Conservation (phyloP, 805 yeast genomes). For the Saturnispora besseyi region DNA sequence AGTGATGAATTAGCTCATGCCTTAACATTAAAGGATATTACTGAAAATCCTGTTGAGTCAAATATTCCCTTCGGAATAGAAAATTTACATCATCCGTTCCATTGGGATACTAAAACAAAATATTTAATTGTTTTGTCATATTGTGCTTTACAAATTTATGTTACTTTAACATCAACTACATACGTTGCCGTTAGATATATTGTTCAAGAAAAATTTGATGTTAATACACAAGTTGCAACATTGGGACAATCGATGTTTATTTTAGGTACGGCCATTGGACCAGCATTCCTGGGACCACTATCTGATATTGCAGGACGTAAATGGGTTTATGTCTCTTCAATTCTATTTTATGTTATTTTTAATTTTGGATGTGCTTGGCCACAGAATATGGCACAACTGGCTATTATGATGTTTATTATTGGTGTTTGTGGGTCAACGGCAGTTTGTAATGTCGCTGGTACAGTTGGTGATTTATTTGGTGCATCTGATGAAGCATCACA, state of each 20-base stretch:
- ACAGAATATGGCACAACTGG: slow-evolving; percentile 27
- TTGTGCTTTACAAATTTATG: slow-evolving; percentile 25
- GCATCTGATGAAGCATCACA: slow-evolving; percentile 29
- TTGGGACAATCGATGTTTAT: slow-evolving; percentile 30
- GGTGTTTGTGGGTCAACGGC: slow-evolving; percentile 29
- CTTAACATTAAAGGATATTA: slow-evolving; percentile 18
- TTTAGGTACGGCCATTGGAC: slow-evolving; percentile 30
- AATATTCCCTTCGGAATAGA: slow-evolving; percentile 21
- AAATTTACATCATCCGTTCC: slow-evolving; percentile 27
- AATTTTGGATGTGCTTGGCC: slow-evolving; percentile 31
- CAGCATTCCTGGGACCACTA: slow-evolving; percentile 29
- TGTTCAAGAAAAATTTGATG: slow-evolving; percentile 22
- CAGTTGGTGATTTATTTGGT: slow-evolving; percentile 30
- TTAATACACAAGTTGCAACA: slow-evolving; percentile 26
- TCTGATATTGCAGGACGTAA: slow-evolving; percentile 31
- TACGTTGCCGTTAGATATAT: slow-evolving; percentile 26
- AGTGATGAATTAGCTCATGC: slow-evolving; percentile 8
- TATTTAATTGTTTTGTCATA: slow-evolving; percentile 21
- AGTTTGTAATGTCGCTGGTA: slow-evolving; percentile 29
- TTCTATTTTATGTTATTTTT: slow-evolving; percentile 22
- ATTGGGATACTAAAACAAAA: slow-evolving; percentile 24
- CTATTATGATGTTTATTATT: slow-evolving; percentile 26
- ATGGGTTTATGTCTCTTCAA: slow-evolving; percentile 29
- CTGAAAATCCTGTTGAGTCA: slow-evolving; percentile 24
- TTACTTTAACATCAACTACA: slow-evolving; percentile 28